A percentile compares a stretch with the other conserved stretches of the same genome.
Evolutionary conservation across 2,329 filamentous ascomycete species (phyloP).

Genomic region (Aspergillus flavus): DNA sequence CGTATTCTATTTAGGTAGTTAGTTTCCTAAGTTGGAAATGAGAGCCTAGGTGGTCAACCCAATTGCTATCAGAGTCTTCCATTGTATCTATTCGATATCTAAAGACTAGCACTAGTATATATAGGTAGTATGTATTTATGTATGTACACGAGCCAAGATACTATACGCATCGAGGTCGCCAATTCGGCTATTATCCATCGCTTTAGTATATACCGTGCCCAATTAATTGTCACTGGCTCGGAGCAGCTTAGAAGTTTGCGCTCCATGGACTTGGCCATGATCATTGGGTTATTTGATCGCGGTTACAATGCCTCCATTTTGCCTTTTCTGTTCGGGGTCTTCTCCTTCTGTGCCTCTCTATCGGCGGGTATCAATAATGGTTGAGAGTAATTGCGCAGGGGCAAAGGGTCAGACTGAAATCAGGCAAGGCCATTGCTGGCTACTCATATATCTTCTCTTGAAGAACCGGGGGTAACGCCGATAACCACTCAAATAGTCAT

Average conservation of each 20-base stretch:
- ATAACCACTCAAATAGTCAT: neutral
- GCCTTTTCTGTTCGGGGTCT: constrained; percentile 11
- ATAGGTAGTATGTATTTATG: neutral
- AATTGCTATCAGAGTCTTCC: neutral
- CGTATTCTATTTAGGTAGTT: neutral
- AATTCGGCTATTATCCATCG: neutral
- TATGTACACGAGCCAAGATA: neutral
- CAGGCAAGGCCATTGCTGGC: neutral
- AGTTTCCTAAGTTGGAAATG: neutral
- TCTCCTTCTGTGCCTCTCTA: constrained; percentile 13
- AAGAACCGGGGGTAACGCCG: neutral
- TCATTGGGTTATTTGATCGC: constrained; percentile 50
- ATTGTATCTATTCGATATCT: neutral
- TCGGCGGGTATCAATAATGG: constrained; percentile 28
- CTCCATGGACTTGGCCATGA: constrained; percentile 46
- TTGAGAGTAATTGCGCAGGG: constrained; percentile 8
- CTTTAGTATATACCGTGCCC: neutral
- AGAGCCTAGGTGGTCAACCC: neutral
- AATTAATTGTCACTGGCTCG: neutral
- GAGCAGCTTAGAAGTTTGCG: constrained; percentile 34
- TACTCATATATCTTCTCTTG: neutral
- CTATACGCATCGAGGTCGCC: neutral
- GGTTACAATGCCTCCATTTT: constrained; percentile 52
- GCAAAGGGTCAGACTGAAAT: constrained; percentile 9
- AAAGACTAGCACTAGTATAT: neutral